A percentile compares a stretch with the other conserved stretches of the same genome.
These are phyloP conservation scores for Graphiopsis chlorocephala DNA, from an alignment of 2,329 filamentous ascomycete genomes.

Conservation along the genomic window DNA sequence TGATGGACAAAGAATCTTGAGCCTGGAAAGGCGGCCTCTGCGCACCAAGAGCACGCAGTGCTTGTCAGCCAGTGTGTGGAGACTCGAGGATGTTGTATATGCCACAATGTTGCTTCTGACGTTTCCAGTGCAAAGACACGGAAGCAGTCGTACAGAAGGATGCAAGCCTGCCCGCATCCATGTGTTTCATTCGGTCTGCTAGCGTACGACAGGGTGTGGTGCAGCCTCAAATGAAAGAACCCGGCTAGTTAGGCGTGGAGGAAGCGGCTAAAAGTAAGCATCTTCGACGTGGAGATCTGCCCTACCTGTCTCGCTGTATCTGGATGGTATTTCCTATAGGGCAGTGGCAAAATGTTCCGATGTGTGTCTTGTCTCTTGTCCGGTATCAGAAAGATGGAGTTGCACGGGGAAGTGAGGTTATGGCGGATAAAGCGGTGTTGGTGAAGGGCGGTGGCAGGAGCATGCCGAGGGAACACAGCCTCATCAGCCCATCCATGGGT, in stretches of 20 bases:
- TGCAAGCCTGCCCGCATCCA: background rate
- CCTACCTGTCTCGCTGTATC: background rate
- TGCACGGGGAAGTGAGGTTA: constrained; percentile 1
- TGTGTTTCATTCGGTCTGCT: background rate
- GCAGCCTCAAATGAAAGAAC: background rate
- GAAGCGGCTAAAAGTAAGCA: constrained; percentile 4
- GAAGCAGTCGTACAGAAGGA: background rate
- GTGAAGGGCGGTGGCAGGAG: background rate
- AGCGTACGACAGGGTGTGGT: background rate
- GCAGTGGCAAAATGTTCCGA: background rate
- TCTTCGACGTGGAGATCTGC: background rate
- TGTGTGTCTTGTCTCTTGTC: too few species aligned
- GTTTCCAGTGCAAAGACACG: background rate
- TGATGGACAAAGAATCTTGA: background rate
- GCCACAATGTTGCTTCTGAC: background rate
- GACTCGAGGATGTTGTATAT: background rate
- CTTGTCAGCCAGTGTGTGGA: background rate
- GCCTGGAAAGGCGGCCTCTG: background rate
- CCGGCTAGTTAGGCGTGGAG: background rate
- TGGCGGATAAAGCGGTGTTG: constrained; percentile 7
- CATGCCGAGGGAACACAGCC: constrained; percentile 1
- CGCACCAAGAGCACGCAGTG: background rate
- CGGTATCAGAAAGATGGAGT: background rate
- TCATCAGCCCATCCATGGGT: background rate
- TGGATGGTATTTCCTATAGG: background rate